These are phyloP conservation scores for Diaporthe sp. DNA, from an alignment of 2,329 filamentous ascomycete species.

Conservation along the genomic window DNA sequence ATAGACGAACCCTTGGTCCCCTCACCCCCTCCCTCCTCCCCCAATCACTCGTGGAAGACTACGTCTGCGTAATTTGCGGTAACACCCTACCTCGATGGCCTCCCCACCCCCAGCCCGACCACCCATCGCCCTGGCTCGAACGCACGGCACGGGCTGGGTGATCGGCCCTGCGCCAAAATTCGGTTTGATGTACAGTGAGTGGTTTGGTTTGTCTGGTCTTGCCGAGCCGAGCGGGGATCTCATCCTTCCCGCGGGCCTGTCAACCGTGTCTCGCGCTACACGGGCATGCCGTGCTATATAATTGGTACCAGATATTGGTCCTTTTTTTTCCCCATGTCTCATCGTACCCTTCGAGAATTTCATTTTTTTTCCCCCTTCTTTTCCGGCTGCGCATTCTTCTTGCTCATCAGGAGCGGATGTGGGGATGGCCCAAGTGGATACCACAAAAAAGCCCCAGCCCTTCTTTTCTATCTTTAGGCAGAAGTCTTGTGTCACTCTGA, in stretches of 20 bases:
- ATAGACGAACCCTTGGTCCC: slow-evolving; percentile 10
- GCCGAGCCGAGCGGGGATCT: slow-evolving; percentile 13
- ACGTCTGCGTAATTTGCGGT: not conserved
- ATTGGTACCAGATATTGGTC: not conserved
- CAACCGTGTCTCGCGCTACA: slow-evolving; percentile 18
- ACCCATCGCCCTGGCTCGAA: not conserved
- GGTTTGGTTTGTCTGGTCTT: not conserved
- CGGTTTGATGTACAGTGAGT: slow-evolving; percentile 7
- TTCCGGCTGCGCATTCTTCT: not conserved
- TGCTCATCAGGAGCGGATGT: slow-evolving; percentile 13
- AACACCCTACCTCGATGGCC: not conserved
- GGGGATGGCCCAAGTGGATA: slow-evolving; percentile 5
- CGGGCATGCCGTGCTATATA: not conserved
- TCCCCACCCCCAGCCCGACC: not conserved
- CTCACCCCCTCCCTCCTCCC: not conserved
- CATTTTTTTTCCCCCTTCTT: not conserved
- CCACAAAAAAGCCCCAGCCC: not conserved
- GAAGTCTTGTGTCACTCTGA: slow-evolving; percentile 4
- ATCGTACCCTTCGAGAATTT: not conserved
- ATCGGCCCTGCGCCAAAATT: no score
- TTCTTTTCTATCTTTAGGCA: slow-evolving; percentile 24
- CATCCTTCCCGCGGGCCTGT: not conserved
- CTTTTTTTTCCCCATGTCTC: not conserved
- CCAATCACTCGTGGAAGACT: not conserved
- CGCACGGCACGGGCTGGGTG: not conserved